A percentile compares a stretch with the other conserved stretches of the same genome.
phyloP scores from a whole-genome alignment of 805 yeast species.

The Candida bentonensis region DNA sequence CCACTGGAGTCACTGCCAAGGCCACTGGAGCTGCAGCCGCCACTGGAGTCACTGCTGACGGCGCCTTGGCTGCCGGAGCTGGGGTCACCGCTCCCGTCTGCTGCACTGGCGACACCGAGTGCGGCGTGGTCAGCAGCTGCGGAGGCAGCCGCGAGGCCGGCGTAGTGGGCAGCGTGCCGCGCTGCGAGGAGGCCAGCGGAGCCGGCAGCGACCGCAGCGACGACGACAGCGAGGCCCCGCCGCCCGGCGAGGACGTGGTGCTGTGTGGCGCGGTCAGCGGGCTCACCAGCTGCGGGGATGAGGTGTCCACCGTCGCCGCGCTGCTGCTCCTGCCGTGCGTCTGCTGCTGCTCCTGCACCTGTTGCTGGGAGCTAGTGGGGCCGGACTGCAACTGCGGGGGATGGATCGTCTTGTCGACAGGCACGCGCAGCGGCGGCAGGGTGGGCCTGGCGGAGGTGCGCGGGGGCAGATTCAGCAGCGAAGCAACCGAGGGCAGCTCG shows the following conservation, averaged over 20 bases:
- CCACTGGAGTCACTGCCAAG: no score
- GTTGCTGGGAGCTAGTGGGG: no score
- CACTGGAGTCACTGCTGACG: no score
- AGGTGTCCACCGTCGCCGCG: not conserved
- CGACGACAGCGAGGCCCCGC: not conserved
- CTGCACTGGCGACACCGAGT: constrained; percentile 3
- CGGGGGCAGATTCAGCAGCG: constrained; percentile 5
- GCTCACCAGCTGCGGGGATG: not conserved
- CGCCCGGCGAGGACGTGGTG: not conserved
- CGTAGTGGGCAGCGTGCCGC: not conserved
- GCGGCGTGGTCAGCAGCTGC: constrained; percentile 1
- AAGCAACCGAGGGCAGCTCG: constrained; percentile 11
- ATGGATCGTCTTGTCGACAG: not conserved
- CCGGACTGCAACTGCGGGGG: not conserved
- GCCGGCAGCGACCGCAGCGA: constrained; percentile 1
- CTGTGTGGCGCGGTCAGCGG: not conserved
- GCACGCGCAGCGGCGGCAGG: not conserved
- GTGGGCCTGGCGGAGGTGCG: not conserved
- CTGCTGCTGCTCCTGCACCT: no score
- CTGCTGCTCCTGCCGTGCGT: no score
- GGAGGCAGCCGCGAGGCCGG: constrained; percentile 1
- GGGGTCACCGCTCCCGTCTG: no score
- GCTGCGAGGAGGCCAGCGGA: not conserved
- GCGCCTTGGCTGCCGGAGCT: not conserved
- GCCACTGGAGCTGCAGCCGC: not conserved